These are phyloP conservation scores for Litchi chinensis DNA, from an alignment of 345 rosid genomes.

Conservation along the genomic window DNA sequence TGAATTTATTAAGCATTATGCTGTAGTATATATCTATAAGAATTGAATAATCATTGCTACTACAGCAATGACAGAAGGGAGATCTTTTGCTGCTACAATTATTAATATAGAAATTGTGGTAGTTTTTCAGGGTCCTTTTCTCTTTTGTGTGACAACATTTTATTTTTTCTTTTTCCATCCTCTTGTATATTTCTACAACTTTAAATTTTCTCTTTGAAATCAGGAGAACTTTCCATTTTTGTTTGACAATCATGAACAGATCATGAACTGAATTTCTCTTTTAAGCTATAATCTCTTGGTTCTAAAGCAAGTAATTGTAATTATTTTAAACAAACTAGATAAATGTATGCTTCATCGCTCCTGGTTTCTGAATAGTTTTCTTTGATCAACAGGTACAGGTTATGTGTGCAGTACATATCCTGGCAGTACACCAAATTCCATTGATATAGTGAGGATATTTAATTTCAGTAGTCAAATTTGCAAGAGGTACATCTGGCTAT, in stretches of 20 bases:
- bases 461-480: slow-evolving; percentile 70
- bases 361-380: slow-evolving; percentile 13
- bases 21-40: slow-evolving; percentile 6
- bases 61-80: not conserved
- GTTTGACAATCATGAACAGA: not conserved
- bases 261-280: not conserved
- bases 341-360: not conserved
- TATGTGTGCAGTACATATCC: slow-evolving; percentile 66
- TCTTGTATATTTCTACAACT: not conserved
- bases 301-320: not conserved
- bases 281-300: not conserved
- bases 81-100: not conserved
- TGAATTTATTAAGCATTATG: not conserved
- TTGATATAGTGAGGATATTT: slow-evolving; percentile 87
- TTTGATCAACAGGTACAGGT: slow-evolving; percentile 64
- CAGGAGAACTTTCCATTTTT: not conserved
- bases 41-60: not conserved
- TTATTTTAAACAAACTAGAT: not conserved
- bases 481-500: slow-evolving; percentile 54
- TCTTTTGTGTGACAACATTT: not conserved
- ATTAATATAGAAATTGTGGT: too few relatives aligned
- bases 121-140: not conserved
- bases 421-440: slow-evolving; percentile 56
- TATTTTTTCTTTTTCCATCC: not conserved
- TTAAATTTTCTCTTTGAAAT: not conserved